Conservation (phyloP, 163 green algal species). For the Smithsoniella earleae region DNA sequence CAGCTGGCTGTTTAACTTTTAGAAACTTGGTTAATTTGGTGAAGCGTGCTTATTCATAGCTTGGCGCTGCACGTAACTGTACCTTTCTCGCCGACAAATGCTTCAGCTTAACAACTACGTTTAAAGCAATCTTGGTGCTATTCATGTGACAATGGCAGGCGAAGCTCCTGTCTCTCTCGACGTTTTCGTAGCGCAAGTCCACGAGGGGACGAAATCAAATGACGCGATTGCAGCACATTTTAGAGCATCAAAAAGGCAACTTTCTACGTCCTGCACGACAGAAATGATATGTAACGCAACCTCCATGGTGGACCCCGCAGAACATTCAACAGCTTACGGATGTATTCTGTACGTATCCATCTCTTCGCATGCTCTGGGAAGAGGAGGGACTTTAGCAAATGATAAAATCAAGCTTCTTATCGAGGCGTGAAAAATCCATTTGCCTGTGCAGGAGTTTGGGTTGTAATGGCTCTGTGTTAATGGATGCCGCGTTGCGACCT, state of each 20-base stretch:
- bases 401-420: no score
- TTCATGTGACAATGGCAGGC: no score
- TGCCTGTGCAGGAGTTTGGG: not conserved
- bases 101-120: no score
- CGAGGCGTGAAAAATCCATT: no score
- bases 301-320: not conserved
- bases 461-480: not conserved
- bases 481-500: not conserved
- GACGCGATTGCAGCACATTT: not conserved
- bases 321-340: not conserved
- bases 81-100: no score
- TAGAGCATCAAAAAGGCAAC: conserved; percentile 3
- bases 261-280: not conserved
- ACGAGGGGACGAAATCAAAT: not conserved
- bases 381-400: no score
- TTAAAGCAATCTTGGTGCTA: no score
- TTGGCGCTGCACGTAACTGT: no score
- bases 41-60: no score
- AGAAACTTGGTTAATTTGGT: no score
- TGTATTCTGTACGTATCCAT: conserved; percentile 10
- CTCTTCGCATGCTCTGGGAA: no score
- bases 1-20: no score
- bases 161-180: conserved; percentile 1
- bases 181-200: not conserved
- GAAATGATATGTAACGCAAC: not conserved